A percentile compares a stretch with the other conserved stretches of the same genome.
phyloP scores from a whole-genome alignment of 208 protist species.

The Trypanosoma lewisi region DNA sequence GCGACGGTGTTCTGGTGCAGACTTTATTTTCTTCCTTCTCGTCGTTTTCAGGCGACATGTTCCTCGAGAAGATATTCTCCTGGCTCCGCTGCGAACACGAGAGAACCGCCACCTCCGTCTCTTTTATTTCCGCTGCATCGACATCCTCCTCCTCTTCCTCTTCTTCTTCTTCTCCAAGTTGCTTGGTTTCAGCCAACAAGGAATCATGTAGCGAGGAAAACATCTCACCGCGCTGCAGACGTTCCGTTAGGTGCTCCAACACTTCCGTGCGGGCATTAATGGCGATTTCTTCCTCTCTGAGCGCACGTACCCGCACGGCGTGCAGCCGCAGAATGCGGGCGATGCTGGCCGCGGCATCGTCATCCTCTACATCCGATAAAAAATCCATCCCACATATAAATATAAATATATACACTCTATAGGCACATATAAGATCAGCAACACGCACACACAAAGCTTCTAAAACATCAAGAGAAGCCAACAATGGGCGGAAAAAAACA shows the following conservation, averaged over 20 bases:
- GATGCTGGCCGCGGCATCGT: not conserved
- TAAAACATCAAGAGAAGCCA: constrained; percentile 11
- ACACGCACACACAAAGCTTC: not conserved
- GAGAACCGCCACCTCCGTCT: not conserved
- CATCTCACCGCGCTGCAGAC: constrained; percentile 15
- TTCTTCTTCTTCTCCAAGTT: not conserved
- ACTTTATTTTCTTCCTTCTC: not conserved
- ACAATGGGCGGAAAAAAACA: not conserved
- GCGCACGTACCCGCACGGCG: constrained; percentile 8
- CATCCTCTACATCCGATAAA: not conserved
- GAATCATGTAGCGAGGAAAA: not conserved
- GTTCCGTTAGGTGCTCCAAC: constrained; percentile 13
- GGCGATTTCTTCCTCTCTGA: constrained; percentile 22
- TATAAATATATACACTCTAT: no score
- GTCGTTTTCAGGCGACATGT: not conserved
- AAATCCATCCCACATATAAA: not conserved
- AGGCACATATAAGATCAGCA: no score
- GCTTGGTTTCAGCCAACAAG: not conserved
- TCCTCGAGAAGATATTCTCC: not conserved
- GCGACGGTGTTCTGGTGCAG: constrained; percentile 24
- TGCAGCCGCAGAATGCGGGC: constrained; percentile 15
- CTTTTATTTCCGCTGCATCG: not conserved
- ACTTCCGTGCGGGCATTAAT: constrained; percentile 22
- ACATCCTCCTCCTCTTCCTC: not conserved
- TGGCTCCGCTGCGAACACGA: not conserved